A percentile compares a stretch with the other conserved stretches of the same genome.
These are phyloP conservation scores for Trebouxia sp. DNA, from an alignment of 139 green algal species.

Conservation along the genomic window DNA sequence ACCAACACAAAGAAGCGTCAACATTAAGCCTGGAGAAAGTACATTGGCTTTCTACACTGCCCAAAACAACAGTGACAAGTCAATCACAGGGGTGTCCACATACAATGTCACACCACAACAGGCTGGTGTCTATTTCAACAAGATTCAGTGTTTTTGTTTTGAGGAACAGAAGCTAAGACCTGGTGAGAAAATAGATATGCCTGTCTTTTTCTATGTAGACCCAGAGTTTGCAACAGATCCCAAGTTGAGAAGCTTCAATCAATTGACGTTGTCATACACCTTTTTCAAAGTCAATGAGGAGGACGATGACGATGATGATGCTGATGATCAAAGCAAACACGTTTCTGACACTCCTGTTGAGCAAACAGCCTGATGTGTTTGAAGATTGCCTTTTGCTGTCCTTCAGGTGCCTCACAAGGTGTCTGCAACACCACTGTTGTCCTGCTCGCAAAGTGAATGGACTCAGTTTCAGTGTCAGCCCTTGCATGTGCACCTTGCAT, in stretches of 20 bases:
- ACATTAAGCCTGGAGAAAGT: slow-evolving; percentile 81
- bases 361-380: background rate
- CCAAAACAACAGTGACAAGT: slow-evolving; percentile 75
- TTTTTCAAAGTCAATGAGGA: slow-evolving; percentile 86
- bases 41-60: slow-evolving; percentile 98
- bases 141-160: slow-evolving; percentile 98
- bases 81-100: slow-evolving; percentile 84
- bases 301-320: slow-evolving; percentile 36
- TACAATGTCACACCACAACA: slow-evolving; percentile 95
- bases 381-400: too few species aligned
- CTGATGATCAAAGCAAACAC: too few species aligned
- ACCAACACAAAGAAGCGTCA: slow-evolving; percentile 79
- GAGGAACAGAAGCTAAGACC: slow-evolving; percentile 91
- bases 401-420: too few species aligned
- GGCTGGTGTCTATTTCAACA: slow-evolving; percentile 97
- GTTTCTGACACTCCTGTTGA: background rate
- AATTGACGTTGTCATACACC: slow-evolving; percentile 95
- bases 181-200: slow-evolving; percentile 97
- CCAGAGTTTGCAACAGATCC: slow-evolving; percentile 91
- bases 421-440: too few species aligned
- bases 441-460: too few species aligned
- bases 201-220: slow-evolving; percentile 99
- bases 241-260: slow-evolving; percentile 79
- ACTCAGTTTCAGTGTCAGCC: too few species aligned
- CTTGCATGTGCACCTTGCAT: too few species aligned